Evolutionary conservation across 768 basidiomycete genomes (phyloP), one percentile per base, ranked within the genome.

Genomic region (Exidia glandulosa): DNA sequence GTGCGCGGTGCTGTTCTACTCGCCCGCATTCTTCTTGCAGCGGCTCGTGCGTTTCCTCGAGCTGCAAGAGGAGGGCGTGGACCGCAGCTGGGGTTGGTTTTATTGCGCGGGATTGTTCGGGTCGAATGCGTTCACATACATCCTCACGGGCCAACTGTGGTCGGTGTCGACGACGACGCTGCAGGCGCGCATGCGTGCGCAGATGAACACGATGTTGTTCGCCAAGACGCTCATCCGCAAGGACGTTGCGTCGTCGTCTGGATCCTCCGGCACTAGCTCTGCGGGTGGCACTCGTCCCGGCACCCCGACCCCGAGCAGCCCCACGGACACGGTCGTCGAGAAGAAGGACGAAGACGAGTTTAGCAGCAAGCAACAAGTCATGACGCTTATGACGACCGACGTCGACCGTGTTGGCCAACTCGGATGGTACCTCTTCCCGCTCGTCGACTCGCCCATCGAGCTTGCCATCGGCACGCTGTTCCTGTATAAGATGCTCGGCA

Each of bases 351-450:
- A 74, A n/a, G 74, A 72, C 47, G 79, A 77, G 16, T 81, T 82
- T 63, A 76, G 75, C 30, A 79, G 77, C 60, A 83, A 83, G 66
- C 75, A 77, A n/a, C 81, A 95, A 73, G 85, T 96, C 66, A 94
- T 95, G 92, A 94, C 90, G 2, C 80, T 95, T 31, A 94, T 95
- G 89, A 94, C 93, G 5, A 93, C 91, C 4, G 93, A 96, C 64
- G 90, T 94, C 31, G 91, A 94, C 69, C 81, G 93, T 59, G 86
- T 94, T 62, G 84, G 86, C 69, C 90, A 94, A 57, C 90, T 94
- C 66, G 73, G 84, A 1, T 88, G 84, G 83, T 87, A 91, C 68
- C 64, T 87, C 57, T 90, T 88, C 68, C 75, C 86, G 1, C 78
- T 91, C 37, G 77, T 91, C 58, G 88, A 91, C 72, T 80, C 87